Evolutionary conservation across 1,139 yeast genomes (phyloP).

Genomic region (Spathaspora sp.): DNA sequence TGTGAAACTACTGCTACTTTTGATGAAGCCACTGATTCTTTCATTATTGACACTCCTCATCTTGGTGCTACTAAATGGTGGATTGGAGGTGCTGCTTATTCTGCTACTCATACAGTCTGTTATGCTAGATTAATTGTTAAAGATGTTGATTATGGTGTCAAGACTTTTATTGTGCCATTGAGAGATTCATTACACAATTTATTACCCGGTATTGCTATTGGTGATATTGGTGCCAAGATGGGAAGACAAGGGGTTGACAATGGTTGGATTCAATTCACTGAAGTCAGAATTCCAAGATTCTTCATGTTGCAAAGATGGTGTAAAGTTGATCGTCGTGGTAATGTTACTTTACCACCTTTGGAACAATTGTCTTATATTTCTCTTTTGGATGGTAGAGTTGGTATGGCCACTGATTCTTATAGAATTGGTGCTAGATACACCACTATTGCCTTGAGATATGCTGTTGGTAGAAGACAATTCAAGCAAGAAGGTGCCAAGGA

Average conservation of each 20-base stretch:
- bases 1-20: slow-evolving; percentile 89
- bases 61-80: slow-evolving; percentile 96
- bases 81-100: slow-evolving; percentile 98
- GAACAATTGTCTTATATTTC: slow-evolving; percentile 90
- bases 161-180: slow-evolving; percentile 85
- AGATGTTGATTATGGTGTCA: slow-evolving; percentile 86
- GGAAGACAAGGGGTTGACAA: slow-evolving; percentile 89
- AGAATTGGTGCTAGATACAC: slow-evolving; percentile 76
- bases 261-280: slow-evolving; percentile 90
- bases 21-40: slow-evolving; percentile 63
- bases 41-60: slow-evolving; percentile 81
- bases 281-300: slow-evolving; percentile 80
- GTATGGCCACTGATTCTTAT: slow-evolving; percentile 84
- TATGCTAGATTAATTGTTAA: slow-evolving; percentile 81
- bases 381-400: slow-evolving; percentile 82
- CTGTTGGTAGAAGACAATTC: slow-evolving; percentile 88
- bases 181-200: slow-evolving; percentile 72
- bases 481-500: slow-evolving; percentile 35
- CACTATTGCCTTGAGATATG: slow-evolving; percentile 85
- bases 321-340: slow-evolving; percentile 67
- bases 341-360: slow-evolving; percentile 72
- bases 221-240: slow-evolving; percentile 94
- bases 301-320: slow-evolving; percentile 82
- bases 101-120: slow-evolving; percentile 79
- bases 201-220: slow-evolving; percentile 76